These are phyloP conservation scores for Fraxinus latifolia DNA, from an alignment of 305 asterid genomes.

Conservation along the genomic window DNA sequence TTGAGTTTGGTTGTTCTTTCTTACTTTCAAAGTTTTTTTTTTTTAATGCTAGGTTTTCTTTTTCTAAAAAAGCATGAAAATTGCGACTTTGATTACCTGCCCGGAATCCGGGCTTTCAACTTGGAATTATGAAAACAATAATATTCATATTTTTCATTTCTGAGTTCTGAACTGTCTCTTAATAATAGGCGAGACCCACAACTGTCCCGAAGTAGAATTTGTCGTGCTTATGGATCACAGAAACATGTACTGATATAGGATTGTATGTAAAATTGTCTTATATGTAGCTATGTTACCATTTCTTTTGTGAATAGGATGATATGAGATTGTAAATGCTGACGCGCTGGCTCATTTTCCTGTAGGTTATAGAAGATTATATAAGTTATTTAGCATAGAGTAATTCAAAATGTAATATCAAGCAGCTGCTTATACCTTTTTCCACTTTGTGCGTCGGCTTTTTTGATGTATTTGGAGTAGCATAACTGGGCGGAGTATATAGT, in stretches of 20 bases:
- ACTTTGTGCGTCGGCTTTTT: neutral
- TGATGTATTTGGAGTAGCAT: neutral
- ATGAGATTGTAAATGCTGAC: neutral
- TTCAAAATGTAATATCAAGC: neutral
- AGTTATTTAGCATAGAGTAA: neutral
- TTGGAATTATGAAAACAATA: neutral
- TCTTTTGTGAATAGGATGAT: neutral
- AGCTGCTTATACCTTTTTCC: neutral
- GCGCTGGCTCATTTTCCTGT: neutral
- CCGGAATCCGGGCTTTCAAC: neutral
- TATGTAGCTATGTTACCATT: neutral
- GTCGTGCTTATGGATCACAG: neutral
- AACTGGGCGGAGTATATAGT: neutral
- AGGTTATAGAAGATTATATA: neutral
- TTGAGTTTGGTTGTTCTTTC: neutral
- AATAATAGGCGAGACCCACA: neutral
- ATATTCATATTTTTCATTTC: neutral
- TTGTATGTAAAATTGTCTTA: neutral
- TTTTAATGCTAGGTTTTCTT: neutral
- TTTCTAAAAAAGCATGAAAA: neutral
- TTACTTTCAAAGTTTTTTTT: neutral
- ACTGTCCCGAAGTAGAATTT: neutral
- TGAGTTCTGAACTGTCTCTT: neutral
- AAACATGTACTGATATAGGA: neutral
- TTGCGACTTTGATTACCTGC: neutral